Percentiles rank a stretch among this genome's conserved stretches.
These are phyloP conservation scores for Fraxinus platypoda DNA, from an alignment of 305 asterid genomes.

Conservation along the genomic window DNA sequence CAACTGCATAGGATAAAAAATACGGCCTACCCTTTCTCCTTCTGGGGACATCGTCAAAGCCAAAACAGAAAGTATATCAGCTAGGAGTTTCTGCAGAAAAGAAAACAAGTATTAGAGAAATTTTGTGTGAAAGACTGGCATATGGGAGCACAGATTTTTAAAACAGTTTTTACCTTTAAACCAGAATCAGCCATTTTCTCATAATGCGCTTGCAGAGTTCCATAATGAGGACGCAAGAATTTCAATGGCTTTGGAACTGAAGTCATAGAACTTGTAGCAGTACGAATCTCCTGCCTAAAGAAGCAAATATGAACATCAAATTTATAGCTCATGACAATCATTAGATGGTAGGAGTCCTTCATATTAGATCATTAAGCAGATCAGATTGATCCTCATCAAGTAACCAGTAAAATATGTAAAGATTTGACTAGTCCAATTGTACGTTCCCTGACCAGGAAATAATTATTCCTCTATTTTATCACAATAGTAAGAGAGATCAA, in stretches of 20 bases:
- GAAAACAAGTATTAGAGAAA: conserved; percentile 7
- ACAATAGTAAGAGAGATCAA: background rate
- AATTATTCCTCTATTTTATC: background rate
- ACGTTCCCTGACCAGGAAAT: background rate
- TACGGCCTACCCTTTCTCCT: conserved; percentile 80
- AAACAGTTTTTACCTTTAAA: conserved; percentile 53
- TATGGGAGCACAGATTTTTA: conserved; percentile 1
- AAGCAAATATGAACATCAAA: conserved; percentile 7
- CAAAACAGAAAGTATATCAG: conserved; percentile 95
- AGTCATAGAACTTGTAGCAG: conserved; percentile 99
- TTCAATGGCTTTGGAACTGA: conserved; percentile 95
- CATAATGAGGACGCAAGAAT: conserved; percentile 98
- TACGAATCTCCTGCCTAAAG: conserved; percentile 87
- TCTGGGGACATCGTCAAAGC: conserved; percentile 99
- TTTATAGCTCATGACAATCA: background rate
- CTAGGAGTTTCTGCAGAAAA: conserved; percentile 66
- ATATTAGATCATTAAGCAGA: background rate
- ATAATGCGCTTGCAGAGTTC: conserved; percentile 72
- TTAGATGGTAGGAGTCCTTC: background rate
- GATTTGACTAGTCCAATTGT: background rate
- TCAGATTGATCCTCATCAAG: background rate
- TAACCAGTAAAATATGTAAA: background rate
- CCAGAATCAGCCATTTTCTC: conserved; percentile 70
- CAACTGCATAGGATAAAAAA: conserved; percentile 2
- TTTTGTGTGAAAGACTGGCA: background rate